Percentiles rank a stretch among this genome's conserved stretches.
These are phyloP conservation scores for Psilocybe subaeruginosa DNA, from an alignment of 768 basidiomycete genomes.

Conservation along the genomic window DNA sequence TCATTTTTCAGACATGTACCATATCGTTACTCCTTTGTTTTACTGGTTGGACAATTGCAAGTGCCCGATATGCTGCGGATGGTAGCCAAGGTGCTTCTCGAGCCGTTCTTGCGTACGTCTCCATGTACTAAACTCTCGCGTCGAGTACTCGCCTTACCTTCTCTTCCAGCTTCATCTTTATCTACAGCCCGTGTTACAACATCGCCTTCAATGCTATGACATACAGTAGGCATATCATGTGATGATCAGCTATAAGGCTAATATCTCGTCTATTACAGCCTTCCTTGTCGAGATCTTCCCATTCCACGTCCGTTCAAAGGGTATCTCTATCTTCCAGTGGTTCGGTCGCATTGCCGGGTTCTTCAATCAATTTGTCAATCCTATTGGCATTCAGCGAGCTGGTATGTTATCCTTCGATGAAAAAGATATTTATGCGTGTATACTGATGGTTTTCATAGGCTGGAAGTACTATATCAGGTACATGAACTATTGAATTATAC, in stretches of 20 bases:
- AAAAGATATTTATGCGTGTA: not conserved
- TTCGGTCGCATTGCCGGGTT: slow-evolving; percentile 56
- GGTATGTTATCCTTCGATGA: slow-evolving; percentile 26
- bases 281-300: slow-evolving; percentile 74
- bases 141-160: not conserved
- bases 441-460: slow-evolving; percentile 24
- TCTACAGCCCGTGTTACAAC: slow-evolving; percentile 60
- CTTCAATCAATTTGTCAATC: slow-evolving; percentile 72
- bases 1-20: slow-evolving; percentile 41
- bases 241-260: not conserved
- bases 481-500: not conserved
- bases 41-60: slow-evolving; percentile 58
- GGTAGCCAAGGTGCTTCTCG: slow-evolving; percentile 45
- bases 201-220: slow-evolving; percentile 60
- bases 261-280: slow-evolving; percentile 33
- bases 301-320: slow-evolving; percentile 62
- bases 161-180: slow-evolving; percentile 51
- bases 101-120: slow-evolving; percentile 50
- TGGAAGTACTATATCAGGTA: slow-evolving; percentile 64
- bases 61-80: slow-evolving; percentile 46
- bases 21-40: slow-evolving; percentile 48
- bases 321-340: slow-evolving; percentile 64
- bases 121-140: not conserved
- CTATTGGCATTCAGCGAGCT: slow-evolving; percentile 59
- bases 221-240: slow-evolving; percentile 39